Percentiles rank a stretch among this genome's conserved stretches.
phyloP scores from a whole-genome alignment of 441 rosid genomes.

The Isatis lusitanica region DNA sequence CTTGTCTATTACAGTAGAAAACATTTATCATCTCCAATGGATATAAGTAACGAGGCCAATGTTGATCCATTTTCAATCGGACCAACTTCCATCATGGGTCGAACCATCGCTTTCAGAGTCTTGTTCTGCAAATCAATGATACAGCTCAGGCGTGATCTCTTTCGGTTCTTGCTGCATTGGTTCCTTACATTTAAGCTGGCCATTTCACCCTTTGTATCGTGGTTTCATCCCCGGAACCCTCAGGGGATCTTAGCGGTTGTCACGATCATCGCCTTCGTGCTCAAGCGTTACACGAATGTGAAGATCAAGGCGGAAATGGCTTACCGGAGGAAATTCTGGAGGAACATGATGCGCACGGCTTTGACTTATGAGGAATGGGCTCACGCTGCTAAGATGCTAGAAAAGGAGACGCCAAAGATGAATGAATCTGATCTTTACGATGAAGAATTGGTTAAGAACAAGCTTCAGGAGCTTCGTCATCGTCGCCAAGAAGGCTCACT shows the following conservation, averaged over 20 bases:
- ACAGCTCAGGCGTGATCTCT: conserved; percentile 59
- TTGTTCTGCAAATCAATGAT: conserved; percentile 74
- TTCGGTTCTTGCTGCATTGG: conserved; percentile 42
- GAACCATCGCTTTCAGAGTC: conserved; percentile 79
- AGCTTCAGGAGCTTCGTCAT: conserved; percentile 73
- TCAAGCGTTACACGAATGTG: conserved; percentile 79
- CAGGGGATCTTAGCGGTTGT: conserved; percentile 93
- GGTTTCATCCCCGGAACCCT: conserved; percentile 95
- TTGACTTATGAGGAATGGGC: conserved; percentile 96
- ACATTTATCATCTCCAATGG: conserved; percentile 45
- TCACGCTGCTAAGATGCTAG: conserved; percentile 96
- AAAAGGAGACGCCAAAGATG: conserved; percentile 75
- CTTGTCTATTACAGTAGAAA: conserved; percentile 17
- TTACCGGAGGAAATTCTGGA: conserved; percentile 92
- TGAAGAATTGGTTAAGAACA: conserved; percentile 84
- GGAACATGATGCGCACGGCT: conserved; percentile 91
- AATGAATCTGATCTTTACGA: conserved; percentile 77
- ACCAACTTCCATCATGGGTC: conserved; percentile 76
- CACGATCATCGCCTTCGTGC: conserved; percentile 72
- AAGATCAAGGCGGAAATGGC: conserved; percentile 86
- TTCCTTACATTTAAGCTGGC: conserved; percentile 42
- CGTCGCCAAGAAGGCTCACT: conserved; percentile 87
- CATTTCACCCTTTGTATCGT: conserved; percentile 59
- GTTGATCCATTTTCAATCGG: conserved; percentile 81
- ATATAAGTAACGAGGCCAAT: conserved; percentile 79